Evolutionary conservation across 1,284 basidiomycete species (phyloP).

Genomic region (Papiliotrema flavescens): DNA sequence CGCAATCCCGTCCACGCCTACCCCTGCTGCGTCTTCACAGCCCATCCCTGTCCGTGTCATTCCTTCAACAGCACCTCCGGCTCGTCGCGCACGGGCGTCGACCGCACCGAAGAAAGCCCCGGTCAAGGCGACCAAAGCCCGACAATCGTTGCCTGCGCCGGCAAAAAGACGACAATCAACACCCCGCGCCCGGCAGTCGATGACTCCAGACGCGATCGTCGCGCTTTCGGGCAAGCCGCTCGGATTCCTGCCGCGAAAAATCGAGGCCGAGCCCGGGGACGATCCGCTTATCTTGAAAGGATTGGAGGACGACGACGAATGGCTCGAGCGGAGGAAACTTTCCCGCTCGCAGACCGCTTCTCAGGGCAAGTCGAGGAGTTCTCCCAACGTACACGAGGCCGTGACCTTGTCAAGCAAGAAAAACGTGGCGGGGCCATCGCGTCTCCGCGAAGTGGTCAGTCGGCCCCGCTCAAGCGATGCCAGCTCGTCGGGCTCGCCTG

Average conservation of each 20-base stretch:
- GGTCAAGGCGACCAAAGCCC: not conserved
- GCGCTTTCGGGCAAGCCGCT: not conserved
- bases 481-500: not conserved
- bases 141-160: constrained; percentile 1
- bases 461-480: not conserved
- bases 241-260: not conserved
- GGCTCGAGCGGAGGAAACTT: not conserved
- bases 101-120: not conserved
- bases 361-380: not conserved
- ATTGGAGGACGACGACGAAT: constrained; percentile 1
- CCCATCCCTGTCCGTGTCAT: not conserved
- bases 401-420: not conserved
- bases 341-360: not conserved
- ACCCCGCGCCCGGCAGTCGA: not conserved
- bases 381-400: not conserved
- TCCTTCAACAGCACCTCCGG: constrained; percentile 1
- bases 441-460: not conserved
- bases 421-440: not conserved
- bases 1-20: not conserved
- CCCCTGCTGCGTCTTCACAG: not conserved
- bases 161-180: not conserved
- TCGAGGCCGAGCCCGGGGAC: constrained; percentile 2
- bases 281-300: constrained; percentile 4
- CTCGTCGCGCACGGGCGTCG: not conserved
- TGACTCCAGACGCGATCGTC: not conserved